Base-by-base conservation (phyloP, 192 early-diverging fungal genomes). In the Backusella liffmaniae region DNA sequence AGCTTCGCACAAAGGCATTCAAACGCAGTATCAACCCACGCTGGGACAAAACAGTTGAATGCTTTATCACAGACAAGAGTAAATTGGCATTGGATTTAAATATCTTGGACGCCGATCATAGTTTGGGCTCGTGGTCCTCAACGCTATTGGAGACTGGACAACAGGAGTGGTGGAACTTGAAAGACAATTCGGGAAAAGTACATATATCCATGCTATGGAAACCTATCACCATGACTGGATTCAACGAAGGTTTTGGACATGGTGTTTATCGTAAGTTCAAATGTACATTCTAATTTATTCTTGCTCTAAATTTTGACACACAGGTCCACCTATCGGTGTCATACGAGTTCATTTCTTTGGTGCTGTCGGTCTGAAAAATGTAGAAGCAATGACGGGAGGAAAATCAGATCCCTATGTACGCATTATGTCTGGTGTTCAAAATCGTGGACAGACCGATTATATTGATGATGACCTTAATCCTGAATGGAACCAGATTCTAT, bases 341-440 rank as follows among this genome's bases (percentile, higher is more conserved):
- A 76, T 95, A 42, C 91, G 95, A 78, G 73, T 97, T 46, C 90
- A 92, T 53, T 84, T 95, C 59, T 77, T 91, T 67, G 86, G 86
- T 75, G 96, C 93, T 5, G 87, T 91, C 32, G 85, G 87, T 15
- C 80, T 98, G 62, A 88, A 89, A 75, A 98, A 98, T 62, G 94
- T 94, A 15, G 96, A 98, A 81, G 88, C 88, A 13, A 80, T 93
- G 68, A 90, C 86, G 5, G 86, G 83, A 59, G 89, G 91, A 76
- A 96, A 93, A 82, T 97, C 95, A 1, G 96, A 99, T 73, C 97
- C 97, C 21, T 99, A 97, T 83, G 86, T 89, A 46, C 90, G 92
- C 51, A 84, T 98, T 23, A 82, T 90, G 76, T 82, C 91, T 32
- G 84, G 86, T 51, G 86, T 86, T 73, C 77, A 85, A 56, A 77